A percentile compares a stretch with the other conserved stretches of the same genome.
Conservation (phyloP, 2,329 filamentous ascomycete species). For the Paraconiothyrium sp. region DNA sequence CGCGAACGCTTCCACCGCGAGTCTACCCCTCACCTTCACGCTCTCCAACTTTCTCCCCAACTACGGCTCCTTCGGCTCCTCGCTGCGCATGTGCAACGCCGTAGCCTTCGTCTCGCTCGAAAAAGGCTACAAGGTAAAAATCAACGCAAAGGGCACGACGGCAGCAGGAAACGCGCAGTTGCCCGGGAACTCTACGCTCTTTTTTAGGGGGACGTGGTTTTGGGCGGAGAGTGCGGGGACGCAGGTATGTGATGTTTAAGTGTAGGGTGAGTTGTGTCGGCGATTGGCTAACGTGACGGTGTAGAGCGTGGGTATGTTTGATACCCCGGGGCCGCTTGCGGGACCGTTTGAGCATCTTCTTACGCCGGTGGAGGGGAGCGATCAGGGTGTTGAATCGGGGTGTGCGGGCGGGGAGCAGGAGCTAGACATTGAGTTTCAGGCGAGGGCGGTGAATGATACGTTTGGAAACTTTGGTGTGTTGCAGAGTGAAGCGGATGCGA, state of each 20-base stretch:
- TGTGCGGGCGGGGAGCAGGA: slow-evolving; percentile 22
- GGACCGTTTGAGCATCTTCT: slow-evolving; percentile 21
- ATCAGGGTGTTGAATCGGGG: slow-evolving; percentile 18
- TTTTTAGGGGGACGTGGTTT: slow-evolving; percentile 20
- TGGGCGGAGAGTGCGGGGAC: slow-evolving; percentile 15
- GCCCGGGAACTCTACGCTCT: slow-evolving; percentile 19
- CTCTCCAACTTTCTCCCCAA: slow-evolving; percentile 23
- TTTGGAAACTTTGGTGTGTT: neutral
- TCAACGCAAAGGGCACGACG: slow-evolving; percentile 22
- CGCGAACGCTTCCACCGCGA: slow-evolving; percentile 15
- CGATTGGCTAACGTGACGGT: neutral
- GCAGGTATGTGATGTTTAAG: slow-evolving; percentile 18
- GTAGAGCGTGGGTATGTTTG: slow-evolving; percentile 27
- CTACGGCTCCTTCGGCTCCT: slow-evolving; percentile 24
- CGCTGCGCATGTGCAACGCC: slow-evolving; percentile 27
- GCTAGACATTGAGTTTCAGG: slow-evolving; percentile 27
- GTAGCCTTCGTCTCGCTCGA: slow-evolving; percentile 13
- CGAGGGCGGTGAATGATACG: slow-evolving; percentile 22
- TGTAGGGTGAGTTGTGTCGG: neutral
- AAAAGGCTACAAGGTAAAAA: slow-evolving; percentile 18
- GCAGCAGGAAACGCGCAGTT: slow-evolving; percentile 20
- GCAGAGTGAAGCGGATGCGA: slow-evolving; percentile 14
- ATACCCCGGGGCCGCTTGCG: slow-evolving; percentile 22
- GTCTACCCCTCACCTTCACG: slow-evolving; percentile 19
- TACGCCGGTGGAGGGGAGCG: slow-evolving; percentile 21